Conservation (phyloP, 108 stramenopile species). For the Heterococcus sp. region DNA sequence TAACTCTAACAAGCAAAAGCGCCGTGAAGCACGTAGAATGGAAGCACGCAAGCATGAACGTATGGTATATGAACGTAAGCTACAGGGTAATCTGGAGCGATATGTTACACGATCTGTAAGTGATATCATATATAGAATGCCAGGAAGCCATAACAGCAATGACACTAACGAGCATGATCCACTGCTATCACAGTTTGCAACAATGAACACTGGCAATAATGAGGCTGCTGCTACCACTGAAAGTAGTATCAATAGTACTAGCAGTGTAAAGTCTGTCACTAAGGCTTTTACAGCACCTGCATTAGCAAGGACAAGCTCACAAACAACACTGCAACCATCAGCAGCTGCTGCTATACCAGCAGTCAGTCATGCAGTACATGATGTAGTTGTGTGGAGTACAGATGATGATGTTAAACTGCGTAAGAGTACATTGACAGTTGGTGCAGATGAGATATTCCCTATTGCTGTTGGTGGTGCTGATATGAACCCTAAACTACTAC, state of each 20-base stretch:
- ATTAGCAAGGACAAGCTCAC: too few relatives aligned
- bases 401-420: not conserved
- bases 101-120: constrained; percentile 38
- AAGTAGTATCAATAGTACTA: too few relatives aligned
- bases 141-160: not conserved
- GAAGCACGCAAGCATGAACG: constrained; percentile 33
- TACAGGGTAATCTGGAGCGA: constrained; percentile 36
- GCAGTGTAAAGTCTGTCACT: too few relatives aligned
- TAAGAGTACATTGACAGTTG: not conserved
- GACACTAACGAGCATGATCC: not conserved
- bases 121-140: constrained; percentile 21
- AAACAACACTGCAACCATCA: too few relatives aligned
- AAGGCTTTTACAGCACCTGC: too few relatives aligned
- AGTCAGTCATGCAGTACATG: not conserved
- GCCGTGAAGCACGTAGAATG: not conserved
- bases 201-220: too few relatives aligned
- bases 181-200: too few relatives aligned
- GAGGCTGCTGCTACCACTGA: too few relatives aligned
- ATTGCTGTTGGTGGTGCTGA: constrained; percentile 23
- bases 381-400: not conserved
- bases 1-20: not conserved
- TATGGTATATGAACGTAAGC: constrained; percentile 28
- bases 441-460: constrained; percentile 15
- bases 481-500: constrained; percentile 46
- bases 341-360: not conserved